A percentile compares a stretch with the other conserved stretches of the same genome.
Conservation (phyloP, 208 protist genomes). For the Wallacemonas sp. region DNA sequence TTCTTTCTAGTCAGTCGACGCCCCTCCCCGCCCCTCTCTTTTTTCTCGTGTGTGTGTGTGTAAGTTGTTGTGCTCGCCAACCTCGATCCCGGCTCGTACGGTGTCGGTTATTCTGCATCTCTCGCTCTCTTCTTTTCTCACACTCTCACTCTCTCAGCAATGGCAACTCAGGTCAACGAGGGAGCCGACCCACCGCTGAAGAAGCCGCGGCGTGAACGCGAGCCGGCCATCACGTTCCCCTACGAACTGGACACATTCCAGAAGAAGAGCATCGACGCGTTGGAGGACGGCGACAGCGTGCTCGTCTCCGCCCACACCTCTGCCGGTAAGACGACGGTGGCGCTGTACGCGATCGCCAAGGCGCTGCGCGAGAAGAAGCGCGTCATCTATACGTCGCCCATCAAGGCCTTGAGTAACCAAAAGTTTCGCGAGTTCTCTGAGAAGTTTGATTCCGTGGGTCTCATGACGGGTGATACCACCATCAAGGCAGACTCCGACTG, state of each 20-base stretch:
- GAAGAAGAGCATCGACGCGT: constrained; percentile 90
- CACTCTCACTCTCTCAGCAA: background rate
- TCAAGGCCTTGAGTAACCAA: constrained; percentile 99
- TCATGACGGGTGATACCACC: constrained; percentile 99
- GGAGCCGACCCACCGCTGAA: constrained; percentile 42
- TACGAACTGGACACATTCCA: constrained; percentile 97
- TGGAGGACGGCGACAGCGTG: constrained; percentile 98
- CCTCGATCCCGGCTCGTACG: background rate
- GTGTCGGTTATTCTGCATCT: background rate
- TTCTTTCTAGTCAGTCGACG: background rate
- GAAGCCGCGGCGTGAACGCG: constrained; percentile 59
- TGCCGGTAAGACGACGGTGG: constrained; percentile 99
- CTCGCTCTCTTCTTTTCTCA: background rate
- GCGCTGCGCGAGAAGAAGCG: constrained; percentile 97
- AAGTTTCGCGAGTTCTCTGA: constrained; percentile 99
- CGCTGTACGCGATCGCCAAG: constrained; percentile 99
- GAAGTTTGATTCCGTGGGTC: constrained; percentile 97
- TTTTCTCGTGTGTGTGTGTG: background rate
- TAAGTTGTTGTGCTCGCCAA: no score
- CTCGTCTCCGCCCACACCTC: constrained; percentile 99
- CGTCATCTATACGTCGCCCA: constrained; percentile 99
- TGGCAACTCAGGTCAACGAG: constrained; percentile 17
- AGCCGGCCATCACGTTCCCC: constrained; percentile 93
- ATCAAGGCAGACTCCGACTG: constrained; percentile 97
- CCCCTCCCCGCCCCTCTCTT: background rate